phyloP scores from a whole-genome alignment of 1,284 basidiomycete species.

The Sanghuangporus baumii region DNA sequence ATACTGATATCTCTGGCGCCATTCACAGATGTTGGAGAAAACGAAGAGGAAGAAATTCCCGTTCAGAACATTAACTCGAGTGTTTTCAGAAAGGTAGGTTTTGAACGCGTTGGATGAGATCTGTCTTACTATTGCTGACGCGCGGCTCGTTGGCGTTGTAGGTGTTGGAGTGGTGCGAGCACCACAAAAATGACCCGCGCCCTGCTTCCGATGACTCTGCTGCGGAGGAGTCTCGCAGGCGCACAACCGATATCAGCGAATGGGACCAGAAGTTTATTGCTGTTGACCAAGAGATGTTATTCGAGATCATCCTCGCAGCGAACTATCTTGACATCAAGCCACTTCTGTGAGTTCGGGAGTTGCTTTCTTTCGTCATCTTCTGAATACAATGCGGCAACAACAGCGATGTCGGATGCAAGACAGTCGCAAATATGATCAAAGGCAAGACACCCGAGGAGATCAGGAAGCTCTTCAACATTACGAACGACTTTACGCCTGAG shows the following conservation, averaged over 20 bases:
- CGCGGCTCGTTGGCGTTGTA: slow-evolving; percentile 27
- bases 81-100: slow-evolving; percentile 87
- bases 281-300: slow-evolving; percentile 96
- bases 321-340: slow-evolving; percentile 99
- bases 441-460: slow-evolving; percentile 97
- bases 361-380: slow-evolving; percentile 1
- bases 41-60: slow-evolving; percentile 85
- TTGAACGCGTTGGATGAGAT: neutral
- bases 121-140: neutral
- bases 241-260: slow-evolving; percentile 96
- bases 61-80: slow-evolving; percentile 95
- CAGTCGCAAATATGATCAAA: slow-evolving; percentile 99
- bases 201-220: slow-evolving; percentile 80
- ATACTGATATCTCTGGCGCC: slow-evolving; percentile 14
- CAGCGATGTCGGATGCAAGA: slow-evolving; percentile 99
- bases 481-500: slow-evolving; percentile 98
- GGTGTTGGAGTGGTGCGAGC: slow-evolving; percentile 99
- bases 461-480: slow-evolving; percentile 94
- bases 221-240: slow-evolving; percentile 93
- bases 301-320: slow-evolving; percentile 98
- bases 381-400: neutral
- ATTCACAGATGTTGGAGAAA: slow-evolving; percentile 81
- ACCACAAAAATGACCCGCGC: slow-evolving; percentile 94
- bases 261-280: slow-evolving; percentile 99
- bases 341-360: slow-evolving; percentile 66